These are phyloP conservation scores for Entrophospora sp. DNA, from an alignment of 192 early-diverging fungal species.

Conservation along the genomic window DNA sequence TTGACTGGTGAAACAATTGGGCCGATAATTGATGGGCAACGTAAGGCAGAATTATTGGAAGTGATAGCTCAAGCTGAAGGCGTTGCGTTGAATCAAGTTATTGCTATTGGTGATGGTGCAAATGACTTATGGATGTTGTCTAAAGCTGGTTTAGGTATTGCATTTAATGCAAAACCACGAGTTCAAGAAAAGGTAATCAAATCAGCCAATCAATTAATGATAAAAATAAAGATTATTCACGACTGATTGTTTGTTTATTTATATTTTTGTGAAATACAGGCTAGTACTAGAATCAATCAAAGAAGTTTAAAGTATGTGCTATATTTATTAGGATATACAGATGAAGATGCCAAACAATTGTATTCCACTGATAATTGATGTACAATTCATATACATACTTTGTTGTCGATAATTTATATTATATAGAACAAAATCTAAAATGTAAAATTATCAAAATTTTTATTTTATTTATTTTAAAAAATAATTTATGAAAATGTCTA, in stretches of 20 bases:
- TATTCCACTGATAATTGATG: too few species aligned
- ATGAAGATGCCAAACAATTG: slow-evolving; percentile 62
- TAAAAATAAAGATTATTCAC: neutral
- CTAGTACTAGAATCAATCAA: slow-evolving; percentile 84
- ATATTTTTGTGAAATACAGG: too few species aligned
- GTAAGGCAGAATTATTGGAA: slow-evolving; percentile 92
- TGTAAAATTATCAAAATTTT: too few species aligned
- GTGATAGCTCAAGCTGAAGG: slow-evolving; percentile 93
- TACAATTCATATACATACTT: too few species aligned
- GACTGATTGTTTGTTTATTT: neutral
- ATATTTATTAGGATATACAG: slow-evolving; percentile 81
- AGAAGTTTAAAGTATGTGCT: slow-evolving; percentile 84
- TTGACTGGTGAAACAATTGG: slow-evolving; percentile 87
- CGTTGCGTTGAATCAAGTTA: slow-evolving; percentile 81
- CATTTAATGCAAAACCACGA: slow-evolving; percentile 98
- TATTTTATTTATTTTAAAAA: too few species aligned
- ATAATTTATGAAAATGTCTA: too few species aligned
- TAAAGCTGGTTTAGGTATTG: slow-evolving; percentile 90
- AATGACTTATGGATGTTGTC: slow-evolving; percentile 95
- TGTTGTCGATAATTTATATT: too few species aligned
- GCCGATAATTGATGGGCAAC: slow-evolving; percentile 78
- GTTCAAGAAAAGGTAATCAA: slow-evolving; percentile 72
- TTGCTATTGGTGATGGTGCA: slow-evolving; percentile 97
- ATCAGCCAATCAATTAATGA: too few species aligned
- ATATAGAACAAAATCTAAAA: too few species aligned